Evolutionary conservation across 306 rosid genomes (phyloP).

Genomic region (Urtica urens): DNA sequence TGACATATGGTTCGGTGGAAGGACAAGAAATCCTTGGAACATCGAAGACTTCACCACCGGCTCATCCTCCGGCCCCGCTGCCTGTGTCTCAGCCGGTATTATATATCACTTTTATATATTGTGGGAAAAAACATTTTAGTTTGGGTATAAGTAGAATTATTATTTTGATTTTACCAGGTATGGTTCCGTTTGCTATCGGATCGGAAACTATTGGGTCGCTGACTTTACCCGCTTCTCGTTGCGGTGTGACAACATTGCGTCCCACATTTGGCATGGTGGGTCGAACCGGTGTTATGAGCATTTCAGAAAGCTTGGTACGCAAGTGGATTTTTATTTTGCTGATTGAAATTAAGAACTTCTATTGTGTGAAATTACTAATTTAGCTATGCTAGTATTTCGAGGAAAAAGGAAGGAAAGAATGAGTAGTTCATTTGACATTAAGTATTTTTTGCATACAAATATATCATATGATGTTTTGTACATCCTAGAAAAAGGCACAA

Average conservation of each 20-base stretch:
- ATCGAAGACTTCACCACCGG: slow-evolving; percentile 64
- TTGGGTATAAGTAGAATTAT: neutral
- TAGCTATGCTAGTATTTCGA: too few relatives aligned
- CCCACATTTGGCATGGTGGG: slow-evolving; percentile 71
- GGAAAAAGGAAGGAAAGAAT: too few relatives aligned
- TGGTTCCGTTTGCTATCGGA: slow-evolving; percentile 78
- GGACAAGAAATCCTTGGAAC: slow-evolving; percentile 80
- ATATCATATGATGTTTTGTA: too few relatives aligned
- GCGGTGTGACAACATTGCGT: slow-evolving; percentile 65
- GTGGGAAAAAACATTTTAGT: neutral
- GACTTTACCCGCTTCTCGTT: slow-evolving; percentile 55
- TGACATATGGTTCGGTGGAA: slow-evolving; percentile 79
- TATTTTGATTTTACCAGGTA: slow-evolving; percentile 24
- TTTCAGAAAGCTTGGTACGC: slow-evolving; percentile 75
- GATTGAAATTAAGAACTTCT: too few relatives aligned
- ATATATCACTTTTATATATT: neutral
- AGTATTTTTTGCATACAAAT: too few relatives aligned
- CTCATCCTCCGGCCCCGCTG: slow-evolving; percentile 79
- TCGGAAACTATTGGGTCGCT: slow-evolving; percentile 74
- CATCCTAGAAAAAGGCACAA: too few relatives aligned
- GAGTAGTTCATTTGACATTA: too few relatives aligned
- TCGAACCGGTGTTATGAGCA: slow-evolving; percentile 75
- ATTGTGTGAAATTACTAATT: too few relatives aligned
- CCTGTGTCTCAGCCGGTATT: slow-evolving; percentile 61
- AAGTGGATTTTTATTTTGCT: too few relatives aligned